Evolutionary conservation across 2,329 filamentous ascomycete genomes (phyloP), one percentile per base, ranked within the genome.

Genomic region (Trichoderma simmonsii): DNA sequence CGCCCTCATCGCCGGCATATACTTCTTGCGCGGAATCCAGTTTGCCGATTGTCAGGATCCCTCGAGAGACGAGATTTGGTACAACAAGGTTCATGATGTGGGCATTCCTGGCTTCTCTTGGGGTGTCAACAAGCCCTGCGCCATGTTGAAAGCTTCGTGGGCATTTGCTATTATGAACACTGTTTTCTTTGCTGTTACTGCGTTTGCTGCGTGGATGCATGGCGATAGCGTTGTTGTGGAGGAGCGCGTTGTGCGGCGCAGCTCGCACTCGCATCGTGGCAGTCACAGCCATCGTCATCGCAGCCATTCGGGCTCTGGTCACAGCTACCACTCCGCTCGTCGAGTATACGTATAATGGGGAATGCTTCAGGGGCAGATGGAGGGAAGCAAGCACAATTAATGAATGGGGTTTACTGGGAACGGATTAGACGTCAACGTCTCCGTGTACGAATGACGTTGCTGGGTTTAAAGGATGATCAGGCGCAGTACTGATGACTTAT

Each of bases 131-230:
- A 95, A 95, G 86, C 89, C 90, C 6, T 98, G 95, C 83, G 89
- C 92, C 64, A 96, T 98, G 93, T 89, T 97, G 78, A 98, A 98
- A 88, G 92, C 95, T 1, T 88, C 86, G 75, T 98, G 94, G 83
- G 95, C 94, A 3, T 91, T 98, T 76, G 94, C 89, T 63, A 98
- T 98, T 81, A 97, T 98, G 87, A 93, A 96, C 81, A 85, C 86
- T 75, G 84, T 96, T 75, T 91, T 95, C 80, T 97, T 97, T 83
- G 91, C 92, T 80, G 85, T 92, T 78, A 96, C 93, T 4, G 88
- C 89, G 66, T 82, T 95, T 32, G 85, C 96, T 57, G 93, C 94
- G 30, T 87, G 85, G 75, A 80, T 86, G 75, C 87, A 84, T 81
- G 91, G 83, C 79, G 85, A 85, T 73, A 85, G 85, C 59, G 83